Evolutionary conservation across 1,139 yeast species (phyloP).

Genomic region (Magnusiomyces suaveolens): DNA sequence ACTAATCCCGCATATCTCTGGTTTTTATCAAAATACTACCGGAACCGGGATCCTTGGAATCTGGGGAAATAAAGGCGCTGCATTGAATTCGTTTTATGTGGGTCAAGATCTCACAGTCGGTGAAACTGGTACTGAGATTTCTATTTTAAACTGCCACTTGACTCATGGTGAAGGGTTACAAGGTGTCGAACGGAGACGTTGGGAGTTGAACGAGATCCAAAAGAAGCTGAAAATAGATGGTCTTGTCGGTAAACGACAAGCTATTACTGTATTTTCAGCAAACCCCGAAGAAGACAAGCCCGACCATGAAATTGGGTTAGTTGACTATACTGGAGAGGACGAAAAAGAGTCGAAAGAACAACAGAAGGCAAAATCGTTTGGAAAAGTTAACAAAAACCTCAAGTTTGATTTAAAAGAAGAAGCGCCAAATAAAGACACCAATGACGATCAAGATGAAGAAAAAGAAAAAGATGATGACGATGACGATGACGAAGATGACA

Average conservation of each 20-base stretch:
- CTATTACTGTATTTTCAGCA: slow-evolving; percentile 11
- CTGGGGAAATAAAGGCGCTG: slow-evolving; percentile 58
- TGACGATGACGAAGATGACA: background rate
- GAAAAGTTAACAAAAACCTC: background rate
- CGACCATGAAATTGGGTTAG: slow-evolving; percentile 1
- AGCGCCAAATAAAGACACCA: background rate
- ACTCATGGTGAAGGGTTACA: slow-evolving; percentile 58
- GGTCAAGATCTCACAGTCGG: slow-evolving; percentile 26
- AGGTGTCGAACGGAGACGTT: slow-evolving; percentile 35
- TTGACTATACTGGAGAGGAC: slow-evolving; percentile 1
- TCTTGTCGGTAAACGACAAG: slow-evolving; percentile 16
- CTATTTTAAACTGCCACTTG: slow-evolving; percentile 55
- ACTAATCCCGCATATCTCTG: slow-evolving; percentile 33
- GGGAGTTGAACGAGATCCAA: slow-evolving; percentile 38
- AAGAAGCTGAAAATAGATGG: slow-evolving; percentile 24
- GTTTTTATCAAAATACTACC: slow-evolving; percentile 35
- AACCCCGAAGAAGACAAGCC: slow-evolving; percentile 12
- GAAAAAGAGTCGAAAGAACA: background rate
- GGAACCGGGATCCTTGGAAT: slow-evolving; percentile 47
- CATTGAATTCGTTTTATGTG: slow-evolving; percentile 31
- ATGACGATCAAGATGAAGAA: background rate
- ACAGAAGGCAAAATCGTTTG: slow-evolving; percentile 4
- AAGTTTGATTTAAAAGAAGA: background rate
- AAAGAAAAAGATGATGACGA: background rate
- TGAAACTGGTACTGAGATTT: slow-evolving; percentile 38